Conservation (phyloP, 768 basidiomycete species). For the Ramaria sp. region DNA sequence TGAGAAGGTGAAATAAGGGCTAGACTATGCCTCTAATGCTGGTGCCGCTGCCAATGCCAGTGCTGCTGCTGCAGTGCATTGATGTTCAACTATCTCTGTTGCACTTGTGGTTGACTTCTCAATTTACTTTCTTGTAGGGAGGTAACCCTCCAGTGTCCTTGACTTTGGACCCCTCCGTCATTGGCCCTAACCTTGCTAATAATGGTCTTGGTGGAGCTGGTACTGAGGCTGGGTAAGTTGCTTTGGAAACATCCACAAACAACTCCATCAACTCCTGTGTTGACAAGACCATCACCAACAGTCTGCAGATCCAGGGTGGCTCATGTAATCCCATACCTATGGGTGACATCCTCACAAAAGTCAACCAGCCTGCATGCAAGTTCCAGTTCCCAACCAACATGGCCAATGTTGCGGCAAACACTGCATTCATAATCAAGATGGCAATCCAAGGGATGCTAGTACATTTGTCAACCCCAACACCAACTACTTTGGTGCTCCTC, state of each 20-base stretch:
- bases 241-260: constrained; percentile 43
- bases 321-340: constrained; percentile 54
- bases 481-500: constrained; percentile 48
- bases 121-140: not conserved
- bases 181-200: constrained; percentile 39
- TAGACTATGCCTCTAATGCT: constrained; percentile 1
- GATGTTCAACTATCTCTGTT: not conserved
- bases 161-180: constrained; percentile 39
- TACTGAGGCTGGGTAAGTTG: constrained; percentile 33
- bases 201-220: constrained; percentile 35
- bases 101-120: not conserved
- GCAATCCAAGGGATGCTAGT: constrained; percentile 36
- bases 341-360: constrained; percentile 38
- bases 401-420: constrained; percentile 36
- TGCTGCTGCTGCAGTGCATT: constrained; percentile 11
- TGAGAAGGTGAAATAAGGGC: too few species aligned
- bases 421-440: constrained; percentile 41
- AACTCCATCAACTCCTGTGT: constrained; percentile 55
- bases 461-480: constrained; percentile 45
- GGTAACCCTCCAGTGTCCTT: constrained; percentile 35
- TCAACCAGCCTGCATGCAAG: constrained; percentile 40
- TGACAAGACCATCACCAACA: constrained; percentile 43
- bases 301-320: constrained; percentile 37
- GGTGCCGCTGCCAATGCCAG: constrained; percentile 13
- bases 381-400: constrained; percentile 37